phyloP scores from a whole-genome alignment of 2,329 filamentous ascomycete species.

The Xylariaceae sp. region DNA sequence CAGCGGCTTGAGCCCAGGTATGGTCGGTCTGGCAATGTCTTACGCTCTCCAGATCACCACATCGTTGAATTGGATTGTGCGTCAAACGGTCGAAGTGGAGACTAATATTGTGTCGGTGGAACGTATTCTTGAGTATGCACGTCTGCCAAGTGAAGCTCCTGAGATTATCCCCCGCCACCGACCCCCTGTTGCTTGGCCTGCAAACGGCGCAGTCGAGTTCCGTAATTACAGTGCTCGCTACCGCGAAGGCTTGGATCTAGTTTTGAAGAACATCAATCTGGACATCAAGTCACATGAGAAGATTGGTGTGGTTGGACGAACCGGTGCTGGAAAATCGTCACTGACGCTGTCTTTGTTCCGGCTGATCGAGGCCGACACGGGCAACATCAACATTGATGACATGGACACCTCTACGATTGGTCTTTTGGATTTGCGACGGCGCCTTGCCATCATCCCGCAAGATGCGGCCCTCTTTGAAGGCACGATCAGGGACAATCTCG shows the following conservation, averaged over 20 bases:
- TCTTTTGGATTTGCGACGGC: constrained; percentile 77
- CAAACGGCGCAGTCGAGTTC: constrained; percentile 82
- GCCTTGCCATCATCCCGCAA: constrained; percentile 94
- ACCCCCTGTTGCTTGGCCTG: constrained; percentile 86
- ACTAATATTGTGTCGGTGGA: constrained; percentile 99
- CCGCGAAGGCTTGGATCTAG: constrained; percentile 80
- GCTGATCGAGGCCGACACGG: constrained; percentile 81
- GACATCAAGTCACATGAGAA: constrained; percentile 96
- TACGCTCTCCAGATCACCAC: constrained; percentile 96
- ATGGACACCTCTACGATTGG: constrained; percentile 89
- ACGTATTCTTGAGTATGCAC: constrained; percentile 91
- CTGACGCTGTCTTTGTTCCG: constrained; percentile 90
- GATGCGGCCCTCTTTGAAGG: constrained; percentile 95
- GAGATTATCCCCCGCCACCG: constrained; percentile 86
- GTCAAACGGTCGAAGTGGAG: constrained; percentile 98
- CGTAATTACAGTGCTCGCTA: constrained; percentile 93
- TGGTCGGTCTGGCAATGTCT: constrained; percentile 91
- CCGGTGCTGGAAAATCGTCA: constrained; percentile 92
- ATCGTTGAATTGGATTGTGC: constrained; percentile 97
- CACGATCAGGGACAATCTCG: constrained; percentile 87
- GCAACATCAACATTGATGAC: constrained; percentile 82
- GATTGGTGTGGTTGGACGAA: constrained; percentile 94
- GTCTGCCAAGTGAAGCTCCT: constrained; percentile 84
- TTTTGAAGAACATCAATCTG: constrained; percentile 86
- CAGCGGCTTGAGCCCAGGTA: constrained; percentile 60